Base-by-base conservation (phyloP, 768 basidiomycete species). In the Pleurotus giganteus region DNA sequence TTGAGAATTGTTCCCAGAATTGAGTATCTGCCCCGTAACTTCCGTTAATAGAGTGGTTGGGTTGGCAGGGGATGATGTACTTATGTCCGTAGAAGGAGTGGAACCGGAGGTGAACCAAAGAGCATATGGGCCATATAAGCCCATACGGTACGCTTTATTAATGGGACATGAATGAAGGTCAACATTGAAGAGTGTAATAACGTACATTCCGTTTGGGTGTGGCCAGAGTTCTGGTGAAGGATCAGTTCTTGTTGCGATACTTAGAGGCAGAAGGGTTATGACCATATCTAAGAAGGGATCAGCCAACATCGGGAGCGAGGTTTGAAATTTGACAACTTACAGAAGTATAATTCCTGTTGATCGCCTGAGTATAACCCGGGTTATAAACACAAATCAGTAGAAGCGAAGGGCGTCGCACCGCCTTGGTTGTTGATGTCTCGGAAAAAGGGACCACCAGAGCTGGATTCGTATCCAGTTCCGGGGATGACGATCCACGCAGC, bases 351-450 rank as follows among this genome's bases (percentile, higher is more conserved):
- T 53, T 73, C 72, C 41, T 72, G 69, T 26, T 69, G 64, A 44
- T 55, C 64, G 13, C 68, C 69, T 67, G 47, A 36, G 32, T 3
- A 43, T n/a, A 24, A 19, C 37, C 23, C 9, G 17, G 5, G 21
- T 19, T 37, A 17, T 28, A 12, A 47, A 26, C 11, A 29, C 24
- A 23, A 15, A 23, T 53, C 27, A 50, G 41, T 42, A 24, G 8
- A 41, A 24, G 13, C 29, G 4, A 19, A 29, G 39, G 28, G 19
- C 12, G 15, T 55, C 65, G 54, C 32, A 65, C 66, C 58, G 53
- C 66, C 66, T 61, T 72, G 72, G 58, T 70, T 70, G 58, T 73
- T 58, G 41, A 73, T 73, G 55, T 73, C 72, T 17, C 71, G 60
- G 58, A 70, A 61, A 61, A 70, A 70, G 4, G 69, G 69, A 6